These are phyloP conservation scores for Coemansia sp. DNA, from an alignment of 192 early-diverging fungal genomes.

Conservation along the genomic window DNA sequence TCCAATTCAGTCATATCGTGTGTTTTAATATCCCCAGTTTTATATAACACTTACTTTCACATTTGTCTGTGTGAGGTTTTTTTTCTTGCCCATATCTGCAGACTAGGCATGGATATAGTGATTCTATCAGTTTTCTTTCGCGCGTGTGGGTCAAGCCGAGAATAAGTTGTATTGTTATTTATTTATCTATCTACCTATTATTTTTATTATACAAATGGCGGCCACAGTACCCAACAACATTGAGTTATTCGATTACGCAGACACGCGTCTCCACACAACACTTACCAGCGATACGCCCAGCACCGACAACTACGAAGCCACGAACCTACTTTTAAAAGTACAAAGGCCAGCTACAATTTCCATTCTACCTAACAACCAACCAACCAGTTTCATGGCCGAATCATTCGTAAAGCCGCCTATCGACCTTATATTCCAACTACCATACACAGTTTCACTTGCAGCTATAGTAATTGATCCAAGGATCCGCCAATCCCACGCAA, in stretches of 20 bases:
- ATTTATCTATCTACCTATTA: too few relatives aligned
- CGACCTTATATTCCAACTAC: constrained; percentile 17
- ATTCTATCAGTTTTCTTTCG: too few relatives aligned
- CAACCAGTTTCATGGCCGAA: constrained; percentile 22
- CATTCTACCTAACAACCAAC: not conserved
- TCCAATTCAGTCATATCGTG: too few relatives aligned
- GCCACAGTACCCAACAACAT: not conserved
- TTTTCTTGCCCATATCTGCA: too few relatives aligned
- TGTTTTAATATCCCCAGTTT: too few relatives aligned
- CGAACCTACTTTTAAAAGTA: constrained; percentile 12
- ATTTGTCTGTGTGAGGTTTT: too few relatives aligned
- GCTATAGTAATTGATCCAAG: constrained; percentile 20
- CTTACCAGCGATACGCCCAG: constrained; percentile 14
- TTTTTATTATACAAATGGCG: not conserved
- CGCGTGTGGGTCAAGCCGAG: too few relatives aligned
- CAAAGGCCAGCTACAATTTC: not conserved
- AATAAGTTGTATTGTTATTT: not conserved
- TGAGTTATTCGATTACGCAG: constrained; percentile 36
- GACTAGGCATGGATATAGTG: too few relatives aligned
- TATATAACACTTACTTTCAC: too few relatives aligned
- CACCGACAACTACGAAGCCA: constrained; percentile 23
- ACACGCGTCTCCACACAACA: constrained; percentile 19
- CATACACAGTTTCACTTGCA: constrained; percentile 20
- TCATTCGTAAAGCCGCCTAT: constrained; percentile 36
- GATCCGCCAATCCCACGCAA: constrained; percentile 13